Conservation (phyloP, 805 yeast genomes). For the Phaffomyces thermotolerans region DNA sequence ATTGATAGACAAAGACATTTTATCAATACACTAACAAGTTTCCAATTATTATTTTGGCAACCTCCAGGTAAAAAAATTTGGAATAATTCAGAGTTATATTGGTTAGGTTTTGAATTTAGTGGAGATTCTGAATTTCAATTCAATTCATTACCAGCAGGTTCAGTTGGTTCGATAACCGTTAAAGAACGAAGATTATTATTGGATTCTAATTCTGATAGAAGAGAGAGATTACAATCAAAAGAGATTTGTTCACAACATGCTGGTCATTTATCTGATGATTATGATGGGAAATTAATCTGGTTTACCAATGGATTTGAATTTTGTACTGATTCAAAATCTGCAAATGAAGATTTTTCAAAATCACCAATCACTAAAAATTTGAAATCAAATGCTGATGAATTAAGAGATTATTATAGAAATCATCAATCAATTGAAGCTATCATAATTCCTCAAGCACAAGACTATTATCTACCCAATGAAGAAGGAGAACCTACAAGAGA, state of each 20-base stretch:
- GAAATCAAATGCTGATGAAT: constrained; percentile 11
- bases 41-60: constrained; percentile 32
- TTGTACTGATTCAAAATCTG: constrained; percentile 32
- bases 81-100: constrained; percentile 64
- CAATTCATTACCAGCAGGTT: constrained; percentile 48
- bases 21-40: constrained; percentile 38
- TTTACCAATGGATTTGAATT: constrained; percentile 49
- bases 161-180: constrained; percentile 42
- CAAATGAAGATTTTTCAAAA: constrained; percentile 25
- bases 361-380: constrained; percentile 17
- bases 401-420: constrained; percentile 29
- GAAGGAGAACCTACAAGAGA: constrained; percentile 33
- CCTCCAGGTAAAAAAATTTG: constrained; percentile 41
- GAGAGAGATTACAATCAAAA: constrained; percentile 19
- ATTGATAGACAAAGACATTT: constrained; percentile 44
- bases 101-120: constrained; percentile 50
- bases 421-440: constrained; percentile 37
- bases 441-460: constrained; percentile 43
- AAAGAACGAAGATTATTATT: constrained; percentile 9
- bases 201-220: constrained; percentile 11
- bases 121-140: constrained; percentile 50
- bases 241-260: constrained; percentile 58
- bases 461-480: constrained; percentile 26
- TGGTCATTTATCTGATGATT: constrained; percentile 43
- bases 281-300: constrained; percentile 43